Percentiles rank a stretch among this genome's conserved stretches.
Conservation (phyloP, 768 basidiomycete species). For the Holtermannia corniformis region DNA sequence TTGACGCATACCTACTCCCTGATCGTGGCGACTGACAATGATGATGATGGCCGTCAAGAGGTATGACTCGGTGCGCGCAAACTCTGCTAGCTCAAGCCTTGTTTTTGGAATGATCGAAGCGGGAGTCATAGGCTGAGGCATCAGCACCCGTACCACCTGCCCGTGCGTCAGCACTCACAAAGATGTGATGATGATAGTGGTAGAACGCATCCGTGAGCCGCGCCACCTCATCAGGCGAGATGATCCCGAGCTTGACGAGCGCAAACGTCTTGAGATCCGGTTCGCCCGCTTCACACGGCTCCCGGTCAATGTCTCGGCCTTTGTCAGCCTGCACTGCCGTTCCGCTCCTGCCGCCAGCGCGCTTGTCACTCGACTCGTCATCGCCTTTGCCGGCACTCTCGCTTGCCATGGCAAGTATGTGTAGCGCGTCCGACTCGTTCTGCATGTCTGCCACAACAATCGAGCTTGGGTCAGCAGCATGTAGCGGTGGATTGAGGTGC, state of each 20-base stretch:
- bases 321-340: neutral
- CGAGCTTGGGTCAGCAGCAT: constrained; percentile 30
- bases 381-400: constrained; percentile 6
- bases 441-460: constrained; percentile 40
- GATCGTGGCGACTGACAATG: constrained; percentile 32
- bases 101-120: constrained; percentile 21
- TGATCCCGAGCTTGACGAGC: constrained; percentile 28
- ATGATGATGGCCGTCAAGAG: constrained; percentile 34
- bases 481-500: constrained; percentile 28
- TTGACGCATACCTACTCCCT: constrained; percentile 11
- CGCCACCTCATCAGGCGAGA: constrained; percentile 16
- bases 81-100: constrained; percentile 20
- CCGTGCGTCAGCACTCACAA: constrained; percentile 18
- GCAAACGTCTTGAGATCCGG: constrained; percentile 14
- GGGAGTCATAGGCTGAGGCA: constrained; percentile 26
- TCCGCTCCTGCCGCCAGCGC: neutral
- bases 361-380: neutral
- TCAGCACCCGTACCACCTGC: neutral
- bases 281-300: neutral
- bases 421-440: constrained; percentile 38
- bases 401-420: constrained; percentile 36
- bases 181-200: constrained; percentile 32
- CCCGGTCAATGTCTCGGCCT: neutral
- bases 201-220: constrained; percentile 28
- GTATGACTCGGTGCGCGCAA: constrained; percentile 29